Percentiles rank a stretch among this genome's conserved stretches.
These are phyloP conservation scores for Penicillium sp. DNA, from an alignment of 2,329 filamentous ascomycete species.

Conservation along the genomic window DNA sequence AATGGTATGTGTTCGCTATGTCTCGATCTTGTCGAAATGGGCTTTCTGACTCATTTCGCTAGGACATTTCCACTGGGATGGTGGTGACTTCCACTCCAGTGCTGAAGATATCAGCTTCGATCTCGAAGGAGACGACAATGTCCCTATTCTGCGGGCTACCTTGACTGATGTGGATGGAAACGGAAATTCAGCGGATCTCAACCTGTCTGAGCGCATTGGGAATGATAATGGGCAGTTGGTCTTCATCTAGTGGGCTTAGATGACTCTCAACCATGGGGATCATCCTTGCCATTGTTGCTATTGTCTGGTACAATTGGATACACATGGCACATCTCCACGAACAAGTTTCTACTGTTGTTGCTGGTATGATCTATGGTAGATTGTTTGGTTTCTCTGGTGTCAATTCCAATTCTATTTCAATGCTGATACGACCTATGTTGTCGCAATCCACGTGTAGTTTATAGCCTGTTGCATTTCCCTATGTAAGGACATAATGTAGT, in stretches of 20 bases:
- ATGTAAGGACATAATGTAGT: too few relatives aligned
- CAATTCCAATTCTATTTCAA: neutral
- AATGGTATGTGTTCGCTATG: constrained; percentile 39
- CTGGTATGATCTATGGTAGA: neutral
- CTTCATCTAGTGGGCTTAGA: constrained; percentile 18
- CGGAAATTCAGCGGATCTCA: constrained; percentile 47
- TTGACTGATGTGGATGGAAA: constrained; percentile 49
- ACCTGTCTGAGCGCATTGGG: constrained; percentile 55
- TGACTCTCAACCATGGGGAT: neutral
- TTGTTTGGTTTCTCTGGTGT: neutral
- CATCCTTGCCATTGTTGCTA: neutral
- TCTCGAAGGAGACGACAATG: constrained; percentile 51
- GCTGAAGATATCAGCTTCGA: constrained; percentile 49
- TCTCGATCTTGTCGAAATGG: neutral
- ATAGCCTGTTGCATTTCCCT: too few relatives aligned
- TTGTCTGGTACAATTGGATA: neutral
- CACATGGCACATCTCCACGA: neutral
- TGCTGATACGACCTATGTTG: neutral
- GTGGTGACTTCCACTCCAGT: constrained; percentile 46
- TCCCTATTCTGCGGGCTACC: constrained; percentile 54
- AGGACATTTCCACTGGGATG: constrained; percentile 50
- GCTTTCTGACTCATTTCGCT: neutral
- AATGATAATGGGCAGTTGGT: constrained; percentile 53
- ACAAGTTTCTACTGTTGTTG: too few relatives aligned
- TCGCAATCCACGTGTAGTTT: too few relatives aligned